Evolutionary conservation across 2,329 filamentous ascomycete species (phyloP).

Genomic region (Hymenoscyphus salicellus): DNA sequence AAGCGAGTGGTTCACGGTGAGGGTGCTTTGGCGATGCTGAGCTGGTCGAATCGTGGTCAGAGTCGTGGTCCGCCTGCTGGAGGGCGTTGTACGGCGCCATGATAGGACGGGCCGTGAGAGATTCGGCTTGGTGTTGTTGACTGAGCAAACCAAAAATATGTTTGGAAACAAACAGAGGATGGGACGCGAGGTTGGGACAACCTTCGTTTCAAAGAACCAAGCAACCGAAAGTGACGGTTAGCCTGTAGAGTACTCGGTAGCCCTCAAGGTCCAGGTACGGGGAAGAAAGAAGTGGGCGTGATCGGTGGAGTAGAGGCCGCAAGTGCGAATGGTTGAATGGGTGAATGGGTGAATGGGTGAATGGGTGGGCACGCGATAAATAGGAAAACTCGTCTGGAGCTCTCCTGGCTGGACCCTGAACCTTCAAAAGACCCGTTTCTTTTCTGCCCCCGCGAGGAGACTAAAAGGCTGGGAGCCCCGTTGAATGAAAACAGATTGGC

Average conservation of each 20-base stretch:
- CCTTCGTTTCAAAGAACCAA: slow-evolving; percentile 1
- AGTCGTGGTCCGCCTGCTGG: slow-evolving; percentile 16
- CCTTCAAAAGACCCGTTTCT: background rate
- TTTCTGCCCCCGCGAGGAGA: background rate
- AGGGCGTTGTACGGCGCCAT: slow-evolving; percentile 16
- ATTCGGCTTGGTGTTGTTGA: slow-evolving; percentile 6
- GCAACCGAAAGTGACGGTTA: background rate
- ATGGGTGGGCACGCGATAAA: background rate
- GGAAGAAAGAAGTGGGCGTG: background rate
- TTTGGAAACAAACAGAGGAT: background rate
- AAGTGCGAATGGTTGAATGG: background rate
- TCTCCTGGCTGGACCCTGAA: background rate
- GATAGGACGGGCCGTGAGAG: background rate
- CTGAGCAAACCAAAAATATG: background rate
- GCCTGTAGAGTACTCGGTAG: background rate
- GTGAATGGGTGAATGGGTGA: background rate
- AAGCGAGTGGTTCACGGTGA: slow-evolving; percentile 12
- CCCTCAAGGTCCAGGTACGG: background rate
- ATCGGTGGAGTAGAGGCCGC: background rate
- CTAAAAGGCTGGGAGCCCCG: background rate
- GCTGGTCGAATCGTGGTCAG: slow-evolving; percentile 8
- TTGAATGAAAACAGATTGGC: background rate
- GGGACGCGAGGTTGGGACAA: background rate
- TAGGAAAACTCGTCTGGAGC: background rate
- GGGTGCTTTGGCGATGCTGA: background rate